phyloP scores from a whole-genome alignment of 1,284 basidiomycete species.

The Ganoderma meredithae region DNA sequence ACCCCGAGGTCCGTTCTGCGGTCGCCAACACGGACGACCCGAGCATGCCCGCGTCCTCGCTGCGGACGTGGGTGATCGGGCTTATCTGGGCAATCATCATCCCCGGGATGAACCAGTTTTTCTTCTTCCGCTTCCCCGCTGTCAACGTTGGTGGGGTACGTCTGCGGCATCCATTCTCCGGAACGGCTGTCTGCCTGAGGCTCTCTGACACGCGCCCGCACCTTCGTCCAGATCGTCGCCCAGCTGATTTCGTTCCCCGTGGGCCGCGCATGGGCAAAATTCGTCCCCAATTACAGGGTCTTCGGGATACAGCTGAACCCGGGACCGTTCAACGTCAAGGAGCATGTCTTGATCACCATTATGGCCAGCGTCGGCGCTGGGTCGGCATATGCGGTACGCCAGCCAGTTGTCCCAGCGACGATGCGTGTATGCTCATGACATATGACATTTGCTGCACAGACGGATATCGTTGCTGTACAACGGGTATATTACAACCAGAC shows the following conservation, averaged over 20 bases:
- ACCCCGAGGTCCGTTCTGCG: constrained; percentile 70
- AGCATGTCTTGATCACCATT: constrained; percentile 74
- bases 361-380: constrained; percentile 77
- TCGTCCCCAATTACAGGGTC: constrained; percentile 59
- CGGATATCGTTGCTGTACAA: constrained; percentile 71
- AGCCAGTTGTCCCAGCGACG: not conserved
- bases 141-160: constrained; percentile 41
- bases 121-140: constrained; percentile 49
- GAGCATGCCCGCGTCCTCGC: constrained; percentile 62
- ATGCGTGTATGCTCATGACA: not conserved
- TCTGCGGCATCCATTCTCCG: constrained; percentile 13
- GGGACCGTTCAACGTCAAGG: constrained; percentile 78
- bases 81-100: constrained; percentile 55
- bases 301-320: constrained; percentile 60
- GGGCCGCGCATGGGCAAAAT: constrained; percentile 64
- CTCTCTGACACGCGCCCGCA: constrained; percentile 2
- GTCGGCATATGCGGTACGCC: constrained; percentile 63
- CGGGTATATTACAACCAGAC: constrained; percentile 60
- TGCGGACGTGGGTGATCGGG: constrained; percentile 67
- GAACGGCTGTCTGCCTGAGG: constrained; percentile 1
- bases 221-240: constrained; percentile 55
- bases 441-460: constrained; percentile 38
- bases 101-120: constrained; percentile 54
- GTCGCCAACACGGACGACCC: constrained; percentile 73
- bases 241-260: constrained; percentile 72